Evolutionary conservation across 1,284 basidiomycete species (phyloP).

Genomic region (Ganoderma meredithae): DNA sequence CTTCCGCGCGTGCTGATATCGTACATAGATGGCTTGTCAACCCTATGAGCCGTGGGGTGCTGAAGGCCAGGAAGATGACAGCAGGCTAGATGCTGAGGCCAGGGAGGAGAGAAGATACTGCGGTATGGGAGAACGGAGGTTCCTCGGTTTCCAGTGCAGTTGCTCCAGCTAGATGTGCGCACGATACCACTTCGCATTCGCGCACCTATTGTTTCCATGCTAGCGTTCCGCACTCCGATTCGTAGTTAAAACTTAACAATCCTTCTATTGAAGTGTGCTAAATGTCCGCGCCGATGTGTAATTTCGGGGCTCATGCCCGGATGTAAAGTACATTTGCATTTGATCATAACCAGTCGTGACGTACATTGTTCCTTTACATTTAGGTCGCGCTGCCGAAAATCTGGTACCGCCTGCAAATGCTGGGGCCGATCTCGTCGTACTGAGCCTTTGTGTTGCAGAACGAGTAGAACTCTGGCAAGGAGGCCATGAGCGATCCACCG

Average conservation of each 20-base stretch:
- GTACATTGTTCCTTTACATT: constrained; percentile 24
- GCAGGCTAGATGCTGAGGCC: constrained; percentile 61
- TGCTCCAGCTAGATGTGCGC: constrained; percentile 76
- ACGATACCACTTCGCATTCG: neutral
- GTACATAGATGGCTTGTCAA: constrained; percentile 76
- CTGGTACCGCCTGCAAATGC: constrained; percentile 94
- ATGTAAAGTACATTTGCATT: constrained; percentile 33
- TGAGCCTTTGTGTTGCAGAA: constrained; percentile 97
- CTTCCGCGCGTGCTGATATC: constrained; percentile 24
- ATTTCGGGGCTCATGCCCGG: constrained; percentile 4
- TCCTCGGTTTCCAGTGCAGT: constrained; percentile 93
- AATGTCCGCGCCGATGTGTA: constrained; percentile 4
- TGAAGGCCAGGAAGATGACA: constrained; percentile 55
- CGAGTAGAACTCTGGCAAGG: constrained; percentile 96
- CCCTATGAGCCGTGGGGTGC: constrained; percentile 87
- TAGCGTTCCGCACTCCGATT: neutral
- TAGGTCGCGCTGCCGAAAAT: constrained; percentile 92
- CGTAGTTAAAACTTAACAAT: neutral
- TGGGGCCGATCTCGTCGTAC: constrained; percentile 97
- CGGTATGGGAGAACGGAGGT: constrained; percentile 73
- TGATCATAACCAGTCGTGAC: constrained; percentile 24
- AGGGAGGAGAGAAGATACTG: constrained; percentile 81
- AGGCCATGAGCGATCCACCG: constrained; percentile 93
- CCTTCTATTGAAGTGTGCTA: neutral
- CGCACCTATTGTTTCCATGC: neutral